A percentile compares a stretch with the other conserved stretches of the same genome.
Evolutionary conservation across 352 stramenopile genomes (phyloP).

Genomic region (Phytophthora pinifolia): DNA sequence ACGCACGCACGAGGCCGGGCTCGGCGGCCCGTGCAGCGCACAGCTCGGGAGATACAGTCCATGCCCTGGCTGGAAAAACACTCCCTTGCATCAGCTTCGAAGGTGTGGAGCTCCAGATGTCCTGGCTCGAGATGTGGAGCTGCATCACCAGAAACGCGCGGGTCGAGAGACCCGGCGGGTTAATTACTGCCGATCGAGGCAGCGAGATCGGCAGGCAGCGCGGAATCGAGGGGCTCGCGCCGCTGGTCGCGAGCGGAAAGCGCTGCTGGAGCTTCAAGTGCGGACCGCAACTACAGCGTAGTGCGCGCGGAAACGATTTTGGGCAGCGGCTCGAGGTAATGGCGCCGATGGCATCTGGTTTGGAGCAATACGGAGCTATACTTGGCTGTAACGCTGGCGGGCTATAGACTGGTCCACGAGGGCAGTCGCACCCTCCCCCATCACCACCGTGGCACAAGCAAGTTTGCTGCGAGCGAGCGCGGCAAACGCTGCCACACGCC

Average conservation of each 20-base stretch:
- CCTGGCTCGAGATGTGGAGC: background rate
- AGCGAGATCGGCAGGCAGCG: slow-evolving; percentile 2
- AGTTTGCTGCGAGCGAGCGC: too few relatives aligned
- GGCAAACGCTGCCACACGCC: too few relatives aligned
- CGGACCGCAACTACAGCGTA: background rate
- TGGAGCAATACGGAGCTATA: slow-evolving; percentile 3
- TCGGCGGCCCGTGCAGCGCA: too few relatives aligned
- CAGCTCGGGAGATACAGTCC: too few relatives aligned
- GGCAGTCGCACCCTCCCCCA: slow-evolving; percentile 7
- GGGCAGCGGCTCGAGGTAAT: background rate
- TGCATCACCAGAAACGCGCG: slow-evolving; percentile 19
- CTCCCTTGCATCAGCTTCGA: background rate
- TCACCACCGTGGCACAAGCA: slow-evolving; percentile 19
- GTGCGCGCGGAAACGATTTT: background rate
- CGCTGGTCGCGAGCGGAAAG: too few relatives aligned
- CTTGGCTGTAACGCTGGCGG: slow-evolving; percentile 8
- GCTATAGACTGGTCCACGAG: slow-evolving; percentile 1
- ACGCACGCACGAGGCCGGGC: background rate
- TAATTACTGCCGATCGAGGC: slow-evolving; percentile 7
- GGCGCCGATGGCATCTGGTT: slow-evolving; percentile 4
- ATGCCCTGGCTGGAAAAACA: background rate
- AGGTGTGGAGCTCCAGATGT: background rate
- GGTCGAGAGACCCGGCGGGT: slow-evolving; percentile 1
- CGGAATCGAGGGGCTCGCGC: background rate
- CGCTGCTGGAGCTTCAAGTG: too few relatives aligned